Evolutionary conservation across 2,329 filamentous ascomycete genomes (phyloP), one percentile per base, ranked within the genome.

Genomic region (Cercospora beticola): DNA sequence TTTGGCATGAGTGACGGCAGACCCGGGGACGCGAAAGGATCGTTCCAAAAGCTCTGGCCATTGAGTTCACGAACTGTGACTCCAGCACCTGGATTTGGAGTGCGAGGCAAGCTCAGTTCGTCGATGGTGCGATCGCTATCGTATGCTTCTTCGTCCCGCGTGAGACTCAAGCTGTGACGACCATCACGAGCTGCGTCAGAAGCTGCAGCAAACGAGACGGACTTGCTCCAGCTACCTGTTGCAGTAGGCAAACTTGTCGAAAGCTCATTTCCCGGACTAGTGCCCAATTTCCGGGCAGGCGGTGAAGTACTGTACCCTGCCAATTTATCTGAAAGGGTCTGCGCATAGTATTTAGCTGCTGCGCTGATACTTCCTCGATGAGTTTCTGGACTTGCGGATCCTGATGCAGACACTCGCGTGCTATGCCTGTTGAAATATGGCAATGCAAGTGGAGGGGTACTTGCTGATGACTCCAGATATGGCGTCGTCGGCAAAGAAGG

Each of bases 11-110:
- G 77, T 12, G 84, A 81, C 18, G 81, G 77, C 64, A 81, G 16
- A 81, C 3, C 82, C 77, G 62, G 80, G 78, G 12, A 21, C 16
- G 40, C 40, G 14, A 21, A 52, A 18, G 26, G 33, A 68, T 86
- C 84, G 40, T 84, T 82, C 66, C 86, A 84, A 71, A 90, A 90
- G 40, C 82, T 80, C 65, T 83, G 81, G 69, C 86, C 83, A 62
- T 89, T 88, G 71, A 86, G 87, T 28, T 88, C 78, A n/a, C 79
- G 82, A 21, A 86, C 79, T 64, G 82, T 84, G 65, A 88, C 80
- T 4, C 68, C 69, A 14, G 70, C 67, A 75, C 78, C 66, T 60
- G 64, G 74, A 70, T 70, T 80, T 69, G 73, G 74, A 12, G 68
- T 80, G 30, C 76, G 72, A n/a, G 75, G 72, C 36, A 76, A 67